A percentile compares a stretch with the other conserved stretches of the same genome.
Conservation (phyloP, 75 land plant genomes). For the Chamaecyparis obtusa region DNA sequence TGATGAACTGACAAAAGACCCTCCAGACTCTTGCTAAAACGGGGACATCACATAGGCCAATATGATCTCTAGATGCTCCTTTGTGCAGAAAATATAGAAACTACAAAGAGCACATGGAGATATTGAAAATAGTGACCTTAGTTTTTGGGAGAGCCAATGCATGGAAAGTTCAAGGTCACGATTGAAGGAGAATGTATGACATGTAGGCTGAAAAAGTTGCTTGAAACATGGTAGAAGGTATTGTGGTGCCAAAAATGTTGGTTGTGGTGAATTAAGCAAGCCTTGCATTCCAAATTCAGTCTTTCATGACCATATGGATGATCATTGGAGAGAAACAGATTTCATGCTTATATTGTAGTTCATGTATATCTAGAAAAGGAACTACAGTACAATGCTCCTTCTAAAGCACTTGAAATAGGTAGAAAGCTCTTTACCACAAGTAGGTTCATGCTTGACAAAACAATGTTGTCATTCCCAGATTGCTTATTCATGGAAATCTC, state of each 20-base stretch:
- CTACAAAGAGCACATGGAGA: no score
- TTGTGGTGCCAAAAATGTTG: background rate
- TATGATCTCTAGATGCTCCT: no score
- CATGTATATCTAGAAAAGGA: background rate
- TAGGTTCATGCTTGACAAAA: slow-evolving; percentile 56
- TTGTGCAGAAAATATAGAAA: no score
- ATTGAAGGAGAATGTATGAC: background rate
- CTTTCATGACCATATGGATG: background rate
- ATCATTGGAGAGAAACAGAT: background rate
- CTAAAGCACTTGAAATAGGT: background rate
- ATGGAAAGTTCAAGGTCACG: background rate
- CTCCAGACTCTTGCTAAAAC: no score
- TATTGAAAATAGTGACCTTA: no score
- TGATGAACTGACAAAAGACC: no score
- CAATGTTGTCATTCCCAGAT: slow-evolving; percentile 26
- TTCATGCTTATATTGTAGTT: background rate
- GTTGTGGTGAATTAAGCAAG: background rate
- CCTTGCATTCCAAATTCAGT: background rate
- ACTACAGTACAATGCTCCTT: background rate
- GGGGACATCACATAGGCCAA: no score
- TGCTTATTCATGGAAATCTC: slow-evolving; percentile 30
- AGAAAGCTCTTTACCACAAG: slow-evolving; percentile 43
- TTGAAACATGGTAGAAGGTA: background rate
- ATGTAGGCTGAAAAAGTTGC: background rate
- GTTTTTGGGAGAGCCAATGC: background rate